A percentile compares a stretch with the other conserved stretches of the same genome.
Evolutionary conservation across 495 filamentous ascomycete species (phyloP).

Genomic region (Jackrogersella multiformis): DNA sequence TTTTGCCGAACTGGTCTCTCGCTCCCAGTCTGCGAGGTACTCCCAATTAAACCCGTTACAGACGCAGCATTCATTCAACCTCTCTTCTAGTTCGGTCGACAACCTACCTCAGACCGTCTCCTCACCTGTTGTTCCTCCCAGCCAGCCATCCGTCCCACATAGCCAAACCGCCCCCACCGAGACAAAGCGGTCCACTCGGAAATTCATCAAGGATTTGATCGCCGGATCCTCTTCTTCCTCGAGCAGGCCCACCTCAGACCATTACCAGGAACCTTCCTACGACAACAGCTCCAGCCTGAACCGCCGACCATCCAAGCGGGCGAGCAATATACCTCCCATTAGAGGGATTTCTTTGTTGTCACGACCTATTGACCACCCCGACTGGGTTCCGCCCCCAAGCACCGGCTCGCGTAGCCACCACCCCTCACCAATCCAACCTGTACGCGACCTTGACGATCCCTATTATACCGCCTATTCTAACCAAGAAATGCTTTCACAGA

Average conservation of each 20-base stretch:
- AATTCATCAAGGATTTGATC: constrained; percentile 58
- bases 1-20: constrained; percentile 48
- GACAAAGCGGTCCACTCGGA: constrained; percentile 55
- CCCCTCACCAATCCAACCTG: constrained; percentile 54
- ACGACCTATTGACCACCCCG: constrained; percentile 50
- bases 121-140: constrained; percentile 41
- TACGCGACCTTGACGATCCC: constrained; percentile 52
- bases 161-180: constrained; percentile 49
- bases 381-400: constrained; percentile 53
- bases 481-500: constrained; percentile 52
- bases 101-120: constrained; percentile 50
- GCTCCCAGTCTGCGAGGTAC: constrained; percentile 50
- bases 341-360: constrained; percentile 39
- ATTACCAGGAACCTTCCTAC: constrained; percentile 52
- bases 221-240: constrained; percentile 49
- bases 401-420: constrained; percentile 48
- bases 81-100: constrained; percentile 50
- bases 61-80: constrained; percentile 37
- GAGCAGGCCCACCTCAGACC: constrained; percentile 47
- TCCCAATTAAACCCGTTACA: constrained; percentile 47
- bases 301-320: constrained; percentile 60
- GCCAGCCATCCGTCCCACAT: constrained; percentile 45
- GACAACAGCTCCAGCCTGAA: constrained; percentile 52
- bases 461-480: constrained; percentile 50
- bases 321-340: constrained; percentile 50